Base-by-base conservation (phyloP, 208 protist species). In the Acanthamoeba divionensis region DNA sequence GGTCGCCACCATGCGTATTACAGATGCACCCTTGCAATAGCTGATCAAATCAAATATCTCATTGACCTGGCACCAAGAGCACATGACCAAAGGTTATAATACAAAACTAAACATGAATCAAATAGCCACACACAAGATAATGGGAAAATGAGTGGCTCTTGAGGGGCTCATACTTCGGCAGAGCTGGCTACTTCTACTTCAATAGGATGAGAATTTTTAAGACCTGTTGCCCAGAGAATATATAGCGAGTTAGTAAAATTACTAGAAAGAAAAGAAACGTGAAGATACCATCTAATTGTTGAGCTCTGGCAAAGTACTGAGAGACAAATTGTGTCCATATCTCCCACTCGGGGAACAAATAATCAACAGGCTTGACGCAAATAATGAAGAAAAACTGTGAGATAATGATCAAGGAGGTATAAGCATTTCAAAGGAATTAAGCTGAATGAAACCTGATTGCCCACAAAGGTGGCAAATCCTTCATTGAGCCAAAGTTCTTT, bases 401-500 rank as follows among this genome's bases (percentile, higher is more conserved):
- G 36, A 41, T 41, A 41, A 5, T 41, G 36, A 41, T 5, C 36
- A 41, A 41, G n/a, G 2, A 41, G 36, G 36, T 41, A 63, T 79
- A 4, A 67, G 82, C 86, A 18, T 91, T n/a, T n/a, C n/a, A 5
- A 41, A 41, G 36, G 36, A 41, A 1, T n/a, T n/a, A n/a, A 41
- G 36, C 2, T 41, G 36, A 41, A 41, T 41, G 36, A 55, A n/a
- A 26, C 66, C n/a, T 36, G 10, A 86, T 91, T 82, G n/a, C 48
- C 90, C 2, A 91, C 21, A n/a, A 55, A 91, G 31, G 89, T 90
- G 24, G 91, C 91, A 77, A 93, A 90, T n/a, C 62, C 92, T 92
- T 99, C 98, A 89, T 99, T 99, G 13, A 99, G 95, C 97, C 97
- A 99, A 54, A 99, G 93, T 80, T 98, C 95, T 47, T 97, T 96